phyloP scores from a whole-genome alignment of 768 basidiomycete species.

The Omphalotus guepiniiformis region DNA sequence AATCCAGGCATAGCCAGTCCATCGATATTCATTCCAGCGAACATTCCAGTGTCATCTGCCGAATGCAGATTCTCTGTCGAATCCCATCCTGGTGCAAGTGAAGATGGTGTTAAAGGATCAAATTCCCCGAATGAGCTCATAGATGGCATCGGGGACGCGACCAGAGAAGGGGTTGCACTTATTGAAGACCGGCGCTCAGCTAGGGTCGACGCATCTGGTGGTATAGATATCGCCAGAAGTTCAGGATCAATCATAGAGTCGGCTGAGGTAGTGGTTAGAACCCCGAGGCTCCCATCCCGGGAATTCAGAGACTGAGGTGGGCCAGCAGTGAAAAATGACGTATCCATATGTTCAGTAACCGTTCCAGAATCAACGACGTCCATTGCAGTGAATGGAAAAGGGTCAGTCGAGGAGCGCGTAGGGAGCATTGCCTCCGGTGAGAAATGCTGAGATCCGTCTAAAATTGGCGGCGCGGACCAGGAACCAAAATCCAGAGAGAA shows the following conservation, averaged over 20 bases:
- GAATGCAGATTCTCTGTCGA: background rate
- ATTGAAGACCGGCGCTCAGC: background rate
- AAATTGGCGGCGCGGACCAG: constrained; percentile 9
- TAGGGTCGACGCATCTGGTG: constrained; percentile 1
- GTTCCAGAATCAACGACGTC: background rate
- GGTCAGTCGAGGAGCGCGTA: background rate
- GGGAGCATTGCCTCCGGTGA: no score
- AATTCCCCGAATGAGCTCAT: constrained; percentile 22
- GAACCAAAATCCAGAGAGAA: constrained; percentile 6
- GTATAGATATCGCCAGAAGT: constrained; percentile 24
- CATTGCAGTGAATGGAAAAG: background rate
- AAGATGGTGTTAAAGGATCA: constrained; percentile 11
- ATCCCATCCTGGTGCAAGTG: constrained; percentile 7
- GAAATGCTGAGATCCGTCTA: background rate
- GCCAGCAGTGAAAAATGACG: no score
- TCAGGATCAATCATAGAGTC: constrained; percentile 28
- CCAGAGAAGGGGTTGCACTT: constrained; percentile 17
- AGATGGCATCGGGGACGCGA: constrained; percentile 26
- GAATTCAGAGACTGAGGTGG: background rate
- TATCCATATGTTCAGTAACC: no score
- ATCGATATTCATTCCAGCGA: constrained; percentile 11
- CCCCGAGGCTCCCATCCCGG: background rate
- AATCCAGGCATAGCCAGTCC: constrained; percentile 11
- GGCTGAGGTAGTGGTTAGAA: background rate
- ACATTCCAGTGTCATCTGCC: background rate